phyloP scores from a whole-genome alignment of 768 basidiomycete species.

The Macrocybe gigantea region DNA sequence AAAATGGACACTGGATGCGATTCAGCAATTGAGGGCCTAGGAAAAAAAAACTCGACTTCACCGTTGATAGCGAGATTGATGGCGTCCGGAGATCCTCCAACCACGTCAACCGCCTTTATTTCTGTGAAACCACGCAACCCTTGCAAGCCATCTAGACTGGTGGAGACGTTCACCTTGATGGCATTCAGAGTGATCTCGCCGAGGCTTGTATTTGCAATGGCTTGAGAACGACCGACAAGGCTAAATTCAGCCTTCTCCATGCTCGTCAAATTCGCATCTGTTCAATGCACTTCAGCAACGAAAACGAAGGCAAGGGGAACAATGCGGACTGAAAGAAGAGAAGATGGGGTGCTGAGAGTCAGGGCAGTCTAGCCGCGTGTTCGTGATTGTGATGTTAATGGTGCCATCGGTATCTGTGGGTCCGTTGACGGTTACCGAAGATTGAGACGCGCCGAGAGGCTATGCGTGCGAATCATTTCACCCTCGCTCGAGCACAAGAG shows the following conservation, averaged over 20 bases:
- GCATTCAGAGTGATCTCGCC: conserved; percentile 65
- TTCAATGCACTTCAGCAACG: conserved; percentile 3
- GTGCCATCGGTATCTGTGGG: conserved; percentile 52
- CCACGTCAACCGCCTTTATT: conserved; percentile 58
- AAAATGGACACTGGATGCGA: conserved; percentile 43
- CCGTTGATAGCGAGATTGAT: conserved; percentile 57
- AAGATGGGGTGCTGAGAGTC: conserved; percentile 44
- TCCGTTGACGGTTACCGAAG: conserved; percentile 46
- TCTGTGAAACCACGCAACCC: conserved; percentile 52
- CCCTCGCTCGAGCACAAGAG: no score
- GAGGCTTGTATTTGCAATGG: conserved; percentile 55
- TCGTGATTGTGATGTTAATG: conserved; percentile 56
- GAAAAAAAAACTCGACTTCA: conserved; percentile 15
- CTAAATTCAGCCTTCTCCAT: conserved; percentile 41
- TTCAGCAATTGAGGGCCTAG: background rate
- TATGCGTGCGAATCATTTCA: conserved; percentile 13
- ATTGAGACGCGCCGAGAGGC: conserved; percentile 62
- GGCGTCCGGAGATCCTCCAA: conserved; percentile 54
- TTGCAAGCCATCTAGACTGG: conserved; percentile 51
- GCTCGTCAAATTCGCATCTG: conserved; percentile 55
- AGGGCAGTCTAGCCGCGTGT: conserved; percentile 46
- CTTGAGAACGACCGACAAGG: conserved; percentile 53
- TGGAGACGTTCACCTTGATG: conserved; percentile 67
- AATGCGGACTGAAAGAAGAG: conserved; percentile 49
- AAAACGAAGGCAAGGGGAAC: background rate